phyloP scores from a whole-genome alignment of 345 rosid species.

The Microthlaspi erraticum region DNA sequence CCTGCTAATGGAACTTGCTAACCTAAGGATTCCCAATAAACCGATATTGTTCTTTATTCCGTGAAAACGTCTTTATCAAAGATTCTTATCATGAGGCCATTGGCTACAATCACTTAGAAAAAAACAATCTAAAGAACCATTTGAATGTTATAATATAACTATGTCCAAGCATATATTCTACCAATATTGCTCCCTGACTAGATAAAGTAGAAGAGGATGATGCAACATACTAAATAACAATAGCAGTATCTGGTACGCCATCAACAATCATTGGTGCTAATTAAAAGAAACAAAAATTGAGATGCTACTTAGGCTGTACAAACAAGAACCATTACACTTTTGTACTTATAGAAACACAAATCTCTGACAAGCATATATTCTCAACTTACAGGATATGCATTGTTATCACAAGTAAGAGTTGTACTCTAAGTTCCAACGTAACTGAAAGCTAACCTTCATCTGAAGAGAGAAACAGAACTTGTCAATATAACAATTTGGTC shows the following conservation, averaged over 20 bases:
- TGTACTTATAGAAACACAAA: conserved; percentile 22
- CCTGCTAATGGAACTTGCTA: conserved; percentile 25
- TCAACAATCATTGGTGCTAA: conserved; percentile 23
- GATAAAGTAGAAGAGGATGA: conserved; percentile 44
- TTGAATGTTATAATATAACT: conserved; percentile 14
- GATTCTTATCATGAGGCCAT: conserved; percentile 37
- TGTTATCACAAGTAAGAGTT: conserved; percentile 18
- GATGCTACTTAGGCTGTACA: conserved; percentile 22
- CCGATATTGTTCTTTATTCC: conserved; percentile 39
- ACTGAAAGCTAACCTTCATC: conserved; percentile 41
- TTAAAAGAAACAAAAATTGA: neutral
- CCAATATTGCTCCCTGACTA: conserved; percentile 45
- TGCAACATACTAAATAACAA: conserved; percentile 3
- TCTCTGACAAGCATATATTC: conserved; percentile 32
- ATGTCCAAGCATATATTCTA: conserved; percentile 44
- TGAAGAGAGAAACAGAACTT: neutral
- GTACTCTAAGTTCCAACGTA: conserved; percentile 24
- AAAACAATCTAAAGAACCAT: conserved; percentile 1
- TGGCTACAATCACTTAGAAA: conserved; percentile 30
- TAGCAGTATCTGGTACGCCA: conserved; percentile 40
- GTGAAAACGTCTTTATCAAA: conserved; percentile 9
- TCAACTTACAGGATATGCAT: conserved; percentile 38
- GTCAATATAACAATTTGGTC: conserved; percentile 64
- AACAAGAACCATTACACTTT: conserved; percentile 30
- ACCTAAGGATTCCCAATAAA: conserved; percentile 18